Percentiles rank a stretch among this genome's conserved stretches.
Conservation (phyloP, 805 yeast genomes). For the Saturnispora kantuleensis region DNA sequence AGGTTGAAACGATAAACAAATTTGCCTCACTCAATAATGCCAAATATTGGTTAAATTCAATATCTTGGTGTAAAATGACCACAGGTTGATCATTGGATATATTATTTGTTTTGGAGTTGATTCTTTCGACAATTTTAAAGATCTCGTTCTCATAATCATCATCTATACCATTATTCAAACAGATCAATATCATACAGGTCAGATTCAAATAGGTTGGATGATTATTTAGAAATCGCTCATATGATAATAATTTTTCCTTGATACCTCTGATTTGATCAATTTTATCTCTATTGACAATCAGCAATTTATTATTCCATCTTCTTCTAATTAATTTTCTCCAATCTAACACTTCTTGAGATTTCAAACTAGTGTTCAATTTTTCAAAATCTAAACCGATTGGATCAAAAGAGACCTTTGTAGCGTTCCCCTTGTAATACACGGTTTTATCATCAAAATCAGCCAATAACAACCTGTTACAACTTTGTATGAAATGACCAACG, state of each 20-base stretch:
- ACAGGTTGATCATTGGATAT: conserved; percentile 76
- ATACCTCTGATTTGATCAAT: conserved; percentile 82
- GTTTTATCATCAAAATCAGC: conserved; percentile 68
- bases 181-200: conserved; percentile 76
- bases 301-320: conserved; percentile 62
- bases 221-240: conserved; percentile 61
- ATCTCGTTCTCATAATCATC: conserved; percentile 63
- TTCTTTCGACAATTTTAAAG: conserved; percentile 70
- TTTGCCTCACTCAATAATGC: conserved; percentile 84
- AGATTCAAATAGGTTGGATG: conserved; percentile 63
- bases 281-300: conserved; percentile 84
- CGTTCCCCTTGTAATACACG: conserved; percentile 49
- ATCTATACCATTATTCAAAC: conserved; percentile 49
- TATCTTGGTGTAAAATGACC: conserved; percentile 77
- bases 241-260: conserved; percentile 78
- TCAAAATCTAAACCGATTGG: conserved; percentile 77
- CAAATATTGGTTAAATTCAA: conserved; percentile 80
- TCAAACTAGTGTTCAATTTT: conserved; percentile 37
- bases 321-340: conserved; percentile 68
- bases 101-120: conserved; percentile 66
- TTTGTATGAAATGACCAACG: conserved; percentile 87
- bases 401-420: conserved; percentile 44
- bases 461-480: conserved; percentile 72
- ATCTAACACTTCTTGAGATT: conserved; percentile 37
- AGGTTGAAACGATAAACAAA: conserved; percentile 74